Percentiles rank a stretch among this genome's conserved stretches.
phyloP scores from a whole-genome alignment of 2,329 filamentous ascomycete species.

The Phoma herbarum region DNA sequence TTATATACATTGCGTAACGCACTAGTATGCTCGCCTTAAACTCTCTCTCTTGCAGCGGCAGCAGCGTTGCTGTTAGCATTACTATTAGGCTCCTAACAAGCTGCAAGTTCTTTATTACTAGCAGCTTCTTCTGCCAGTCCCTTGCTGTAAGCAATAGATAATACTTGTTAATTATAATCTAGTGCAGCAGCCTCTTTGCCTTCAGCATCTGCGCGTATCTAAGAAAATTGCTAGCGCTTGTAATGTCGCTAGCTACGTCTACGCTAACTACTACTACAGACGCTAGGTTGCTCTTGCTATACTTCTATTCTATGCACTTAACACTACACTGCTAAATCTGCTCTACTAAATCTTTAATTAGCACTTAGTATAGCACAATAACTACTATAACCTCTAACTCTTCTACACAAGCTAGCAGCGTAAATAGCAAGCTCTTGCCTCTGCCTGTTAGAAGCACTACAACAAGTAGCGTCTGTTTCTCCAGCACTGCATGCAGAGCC shows the following conservation, averaged over 20 bases:
- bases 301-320: conserved; percentile 13
- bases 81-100: not conserved
- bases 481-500: conserved; percentile 23
- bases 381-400: conserved; percentile 26
- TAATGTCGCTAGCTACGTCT: not conserved
- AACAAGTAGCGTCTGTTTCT: conserved; percentile 28
- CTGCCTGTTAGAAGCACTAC: conserved; percentile 20
- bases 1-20: not conserved
- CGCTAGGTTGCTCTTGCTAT: conserved; percentile 19
- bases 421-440: conserved; percentile 40
- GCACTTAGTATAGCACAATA: conserved; percentile 27
- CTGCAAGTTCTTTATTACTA: conserved; percentile 1
- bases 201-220: not conserved
- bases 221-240: not conserved
- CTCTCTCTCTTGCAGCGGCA: not conserved
- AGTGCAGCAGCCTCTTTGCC: not conserved
- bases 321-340: conserved; percentile 5
- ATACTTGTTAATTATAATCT: not conserved
- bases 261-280: not conserved
- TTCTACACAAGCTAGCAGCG: conserved; percentile 11
- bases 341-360: conserved; percentile 24
- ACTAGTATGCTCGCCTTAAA: not conserved
- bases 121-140: not conserved
- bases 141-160: not conserved
- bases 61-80: not conserved